Evolutionary conservation across 2,329 filamentous ascomycete species (phyloP), one percentile per base, ranked within the genome.

Genomic region (Hypoxylon sp.): DNA sequence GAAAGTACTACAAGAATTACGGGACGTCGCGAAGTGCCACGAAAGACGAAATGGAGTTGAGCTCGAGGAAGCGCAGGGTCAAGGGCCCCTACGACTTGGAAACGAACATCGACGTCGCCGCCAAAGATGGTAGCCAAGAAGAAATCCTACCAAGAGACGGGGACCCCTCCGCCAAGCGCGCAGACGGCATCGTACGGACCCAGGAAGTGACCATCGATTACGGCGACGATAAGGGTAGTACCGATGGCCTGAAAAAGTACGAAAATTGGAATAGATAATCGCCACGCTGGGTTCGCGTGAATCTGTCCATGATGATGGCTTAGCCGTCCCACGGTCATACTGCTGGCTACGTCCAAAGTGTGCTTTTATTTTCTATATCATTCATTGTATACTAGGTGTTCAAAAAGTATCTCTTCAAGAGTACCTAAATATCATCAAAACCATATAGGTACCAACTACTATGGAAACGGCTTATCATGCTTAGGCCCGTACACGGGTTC

Each of bases 31-130:
- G 52, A 34, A 55, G 58, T 16, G 43, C 29, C 16, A 43, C 51
- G 16, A 50, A 12, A 3, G 51, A 48, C 19, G 51, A 55, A 1
- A 32, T 43, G 32, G 58, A 61, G 19, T 43, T 50, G 51, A 47
- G 32, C 19, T 47, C 43, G n/a, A 46, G 29, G n/a, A 19, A 23
- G 14, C 58, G 58, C 8, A 55, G 55, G 32, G 34, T 55, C 27
- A 48, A 47, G 19, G 47, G 43, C 5, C 58, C 51, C 2, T 61
- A 61, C 34, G 58, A 61, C 34, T 21, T 61, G 19, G 58, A 61
- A 25, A 61, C 58, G n/a, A 34, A 55, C 27, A 55, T 55, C 34
- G 51, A 61, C 3, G 2, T 30, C 9, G 41, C 6, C 21, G 41
- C 16, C 11, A 54, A 61, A 7, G 30, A 54, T 8, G 19, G 50